These are phyloP conservation scores for Coleophoma cylindrospora DNA, from an alignment of 2,329 filamentous ascomycete genomes.

Conservation along the genomic window DNA sequence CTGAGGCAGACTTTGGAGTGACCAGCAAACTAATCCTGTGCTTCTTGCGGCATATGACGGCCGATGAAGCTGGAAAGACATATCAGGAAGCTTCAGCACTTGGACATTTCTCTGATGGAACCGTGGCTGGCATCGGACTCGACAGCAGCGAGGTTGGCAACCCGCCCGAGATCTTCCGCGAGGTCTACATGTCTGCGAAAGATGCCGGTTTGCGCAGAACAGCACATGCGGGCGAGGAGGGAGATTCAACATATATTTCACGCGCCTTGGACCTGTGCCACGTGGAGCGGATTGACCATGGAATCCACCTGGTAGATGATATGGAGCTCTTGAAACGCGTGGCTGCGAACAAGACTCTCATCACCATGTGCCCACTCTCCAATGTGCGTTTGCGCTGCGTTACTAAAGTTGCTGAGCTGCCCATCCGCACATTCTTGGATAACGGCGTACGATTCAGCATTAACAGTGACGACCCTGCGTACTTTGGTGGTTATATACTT, in stretches of 20 bases:
- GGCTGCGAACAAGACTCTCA: constrained; percentile 49
- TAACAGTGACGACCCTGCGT: constrained; percentile 43
- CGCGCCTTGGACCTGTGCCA: constrained; percentile 57
- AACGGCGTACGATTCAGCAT: constrained; percentile 40
- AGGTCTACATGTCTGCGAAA: constrained; percentile 52
- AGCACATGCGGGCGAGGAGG: constrained; percentile 73
- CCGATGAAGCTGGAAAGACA: constrained; percentile 45
- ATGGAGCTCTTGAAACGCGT: constrained; percentile 51
- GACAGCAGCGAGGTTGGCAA: constrained; percentile 58
- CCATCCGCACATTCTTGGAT: constrained; percentile 36
- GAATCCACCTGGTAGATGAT: constrained; percentile 60
- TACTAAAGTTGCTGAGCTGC: constrained; percentile 36
- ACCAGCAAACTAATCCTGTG: constrained; percentile 65
- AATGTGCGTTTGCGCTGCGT: constrained; percentile 55
- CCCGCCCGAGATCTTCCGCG: constrained; percentile 54
- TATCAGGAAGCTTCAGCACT: constrained; percentile 35
- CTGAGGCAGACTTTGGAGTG: constrained; percentile 58
- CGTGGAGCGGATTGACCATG: constrained; percentile 69
- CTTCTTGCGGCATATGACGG: constrained; percentile 65
- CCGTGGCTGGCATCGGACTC: constrained; percentile 59
- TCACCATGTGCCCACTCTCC: constrained; percentile 70
- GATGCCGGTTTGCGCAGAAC: constrained; percentile 55
- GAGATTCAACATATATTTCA: constrained; percentile 60
- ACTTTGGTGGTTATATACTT: constrained; percentile 68
- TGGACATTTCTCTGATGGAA: constrained; percentile 44